These are phyloP conservation scores for Forsythia suspensa DNA, from an alignment of 257 asterid species.

Conservation along the genomic window DNA sequence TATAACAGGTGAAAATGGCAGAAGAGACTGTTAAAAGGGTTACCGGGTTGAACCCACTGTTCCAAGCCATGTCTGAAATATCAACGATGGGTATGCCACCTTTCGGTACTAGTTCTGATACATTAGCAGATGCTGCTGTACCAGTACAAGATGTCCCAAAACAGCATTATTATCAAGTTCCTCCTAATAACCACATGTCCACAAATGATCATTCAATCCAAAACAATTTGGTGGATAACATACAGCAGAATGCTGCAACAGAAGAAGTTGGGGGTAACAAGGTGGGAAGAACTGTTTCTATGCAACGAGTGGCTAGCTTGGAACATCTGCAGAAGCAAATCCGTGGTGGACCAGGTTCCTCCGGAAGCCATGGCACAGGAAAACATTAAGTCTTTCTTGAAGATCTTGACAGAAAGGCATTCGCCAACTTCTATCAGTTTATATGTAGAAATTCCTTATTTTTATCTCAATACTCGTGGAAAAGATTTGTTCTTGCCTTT, in stretches of 20 bases:
- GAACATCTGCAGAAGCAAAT: constrained; percentile 89
- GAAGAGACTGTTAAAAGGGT: constrained; percentile 89
- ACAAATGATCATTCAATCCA: constrained; percentile 41
- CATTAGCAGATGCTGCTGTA: constrained; percentile 67
- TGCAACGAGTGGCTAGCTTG: constrained; percentile 95
- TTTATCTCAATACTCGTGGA: background rate
- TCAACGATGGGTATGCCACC: constrained; percentile 62
- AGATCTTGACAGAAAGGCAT: background rate
- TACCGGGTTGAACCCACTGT: constrained; percentile 78
- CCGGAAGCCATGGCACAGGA: background rate
- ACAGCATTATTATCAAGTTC: constrained; percentile 54
- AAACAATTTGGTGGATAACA: constrained; percentile 41
- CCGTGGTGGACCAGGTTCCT: constrained; percentile 37
- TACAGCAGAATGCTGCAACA: constrained; percentile 30
- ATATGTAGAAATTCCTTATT: background rate
- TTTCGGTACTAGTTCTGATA: constrained; percentile 51
- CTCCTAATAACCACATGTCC: constrained; percentile 18
- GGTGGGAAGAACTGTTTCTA: constrained; percentile 59
- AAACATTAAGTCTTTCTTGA: constrained; percentile 16
- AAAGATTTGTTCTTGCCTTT: background rate
- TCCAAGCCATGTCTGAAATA: constrained; percentile 85
- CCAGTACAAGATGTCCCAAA: constrained; percentile 60
- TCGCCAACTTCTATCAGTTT: background rate
- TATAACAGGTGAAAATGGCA: constrained; percentile 87
- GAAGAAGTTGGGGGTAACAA: constrained; percentile 31